A percentile compares a stretch with the other conserved stretches of the same genome.
Evolutionary conservation across 2,329 filamentous ascomycete genomes (phyloP).

Genomic region (Fusarium virguliforme): DNA sequence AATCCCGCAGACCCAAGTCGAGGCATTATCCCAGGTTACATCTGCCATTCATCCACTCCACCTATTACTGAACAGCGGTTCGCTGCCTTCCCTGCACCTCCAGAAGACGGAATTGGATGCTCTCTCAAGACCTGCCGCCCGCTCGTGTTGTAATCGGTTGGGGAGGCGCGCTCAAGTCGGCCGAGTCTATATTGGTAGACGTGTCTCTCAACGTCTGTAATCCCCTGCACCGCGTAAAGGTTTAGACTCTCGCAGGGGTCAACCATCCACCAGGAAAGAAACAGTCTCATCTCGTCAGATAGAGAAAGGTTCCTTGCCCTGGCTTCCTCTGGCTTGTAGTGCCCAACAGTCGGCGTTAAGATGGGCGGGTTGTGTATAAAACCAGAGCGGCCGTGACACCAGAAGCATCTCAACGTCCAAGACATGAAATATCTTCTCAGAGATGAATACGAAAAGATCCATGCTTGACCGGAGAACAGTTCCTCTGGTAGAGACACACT

Average conservation of each 20-base stretch:
- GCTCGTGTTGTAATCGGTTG: too few relatives aligned
- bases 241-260: conserved; percentile 50
- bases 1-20: too few relatives aligned
- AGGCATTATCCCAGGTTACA: too few relatives aligned
- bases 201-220: conserved; percentile 36
- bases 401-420: conserved; percentile 22
- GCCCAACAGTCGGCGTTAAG: conserved; percentile 53
- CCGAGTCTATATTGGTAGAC: conserved; percentile 48
- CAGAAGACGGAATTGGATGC: too few relatives aligned
- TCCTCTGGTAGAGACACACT: conserved; percentile 16
- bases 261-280: conserved; percentile 33
- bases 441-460: not conserved
- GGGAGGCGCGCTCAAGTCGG: too few relatives aligned
- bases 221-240: conserved; percentile 52
- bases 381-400: conserved; percentile 13
- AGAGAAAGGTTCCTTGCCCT: not conserved
- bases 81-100: too few relatives aligned
- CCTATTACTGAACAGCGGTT: too few relatives aligned
- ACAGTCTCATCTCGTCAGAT: not conserved
- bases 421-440: not conserved
- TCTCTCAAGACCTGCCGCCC: too few relatives aligned
- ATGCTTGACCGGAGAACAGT: conserved; percentile 21
- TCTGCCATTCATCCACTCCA: too few relatives aligned
- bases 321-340: conserved; percentile 38
- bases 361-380: conserved; percentile 43